Conservation (phyloP, 345 rosid species). For the Turritis glabra region DNA sequence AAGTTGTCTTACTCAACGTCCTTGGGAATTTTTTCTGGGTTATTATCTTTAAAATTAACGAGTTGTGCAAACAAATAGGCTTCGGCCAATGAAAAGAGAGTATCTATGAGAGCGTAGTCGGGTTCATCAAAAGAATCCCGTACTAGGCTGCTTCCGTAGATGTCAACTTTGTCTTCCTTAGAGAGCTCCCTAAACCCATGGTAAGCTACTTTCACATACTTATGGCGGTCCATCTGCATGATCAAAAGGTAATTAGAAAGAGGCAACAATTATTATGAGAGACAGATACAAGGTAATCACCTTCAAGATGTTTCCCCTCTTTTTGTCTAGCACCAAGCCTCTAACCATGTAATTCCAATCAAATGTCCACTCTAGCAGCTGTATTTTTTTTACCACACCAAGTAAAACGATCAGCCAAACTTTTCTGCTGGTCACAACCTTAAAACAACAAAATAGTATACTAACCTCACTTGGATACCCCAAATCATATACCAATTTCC, state of each 20-base stretch:
- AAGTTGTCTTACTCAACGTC: constrained; percentile 63
- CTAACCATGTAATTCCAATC: constrained; percentile 97
- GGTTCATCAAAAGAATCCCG: constrained; percentile 96
- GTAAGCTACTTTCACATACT: constrained; percentile 96
- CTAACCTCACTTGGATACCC: constrained; percentile 90
- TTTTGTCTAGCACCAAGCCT: constrained; percentile 95
- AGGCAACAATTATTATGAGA: background rate
- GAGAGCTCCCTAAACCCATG: constrained; percentile 93
- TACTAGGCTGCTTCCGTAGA: constrained; percentile 79
- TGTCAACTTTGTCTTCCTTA: constrained; percentile 86
- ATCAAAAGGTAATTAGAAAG: constrained; percentile 20
- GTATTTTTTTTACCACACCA: constrained; percentile 4
- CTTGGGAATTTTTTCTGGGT: constrained; percentile 64
- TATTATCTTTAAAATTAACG: constrained; percentile 82
- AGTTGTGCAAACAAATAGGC: constrained; percentile 97
- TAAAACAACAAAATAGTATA: background rate
- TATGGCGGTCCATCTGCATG: constrained; percentile 94
- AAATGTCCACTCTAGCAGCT: constrained; percentile 85
- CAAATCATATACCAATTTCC: constrained; percentile 81
- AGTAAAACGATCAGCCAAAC: constrained; percentile 1
- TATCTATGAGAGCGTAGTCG: constrained; percentile 93
- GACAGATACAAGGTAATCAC: constrained; percentile 32
- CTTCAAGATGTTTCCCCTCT: constrained; percentile 97
- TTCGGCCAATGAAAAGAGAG: constrained; percentile 94
- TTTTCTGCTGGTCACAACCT: background rate